phyloP scores from a whole-genome alignment of 2,329 filamentous ascomycete genomes.

The Neopestalotiopsis clavispora region DNA sequence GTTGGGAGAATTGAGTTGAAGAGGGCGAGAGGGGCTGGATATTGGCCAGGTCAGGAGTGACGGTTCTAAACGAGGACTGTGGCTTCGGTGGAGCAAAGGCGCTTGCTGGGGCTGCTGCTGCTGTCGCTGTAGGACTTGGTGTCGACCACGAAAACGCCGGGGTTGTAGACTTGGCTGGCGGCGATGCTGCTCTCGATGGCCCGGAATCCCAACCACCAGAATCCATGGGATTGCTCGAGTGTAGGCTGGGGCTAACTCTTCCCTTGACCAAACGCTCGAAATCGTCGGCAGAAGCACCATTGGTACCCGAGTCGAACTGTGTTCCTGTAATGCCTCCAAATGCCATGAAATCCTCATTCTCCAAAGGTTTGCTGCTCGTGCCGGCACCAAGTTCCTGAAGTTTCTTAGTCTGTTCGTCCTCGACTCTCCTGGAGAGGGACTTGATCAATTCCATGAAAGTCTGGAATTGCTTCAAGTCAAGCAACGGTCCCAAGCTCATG shows the following conservation, averaged over 20 bases:
- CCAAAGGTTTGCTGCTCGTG: constrained; percentile 51
- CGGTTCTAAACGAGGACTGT: constrained; percentile 55
- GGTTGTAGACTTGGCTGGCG: constrained; percentile 42
- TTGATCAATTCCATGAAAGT: constrained; percentile 90
- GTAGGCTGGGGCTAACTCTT: constrained; percentile 45
- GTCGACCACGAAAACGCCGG: constrained; percentile 70
- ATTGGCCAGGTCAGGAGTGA: constrained; percentile 62
- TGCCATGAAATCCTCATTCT: constrained; percentile 71
- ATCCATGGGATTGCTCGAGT: constrained; percentile 46
- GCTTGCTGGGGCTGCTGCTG: constrained; percentile 34
- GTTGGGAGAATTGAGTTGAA: constrained; percentile 67
- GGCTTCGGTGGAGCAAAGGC: constrained; percentile 39
- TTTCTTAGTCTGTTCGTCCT: constrained; percentile 87
- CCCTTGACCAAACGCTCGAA: constrained; percentile 93
- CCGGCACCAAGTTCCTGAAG: constrained; percentile 79
- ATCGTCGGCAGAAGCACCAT: constrained; percentile 67
- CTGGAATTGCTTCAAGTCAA: constrained; percentile 88
- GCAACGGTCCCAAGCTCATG: constrained; percentile 87
- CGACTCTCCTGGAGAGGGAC: constrained; percentile 76
- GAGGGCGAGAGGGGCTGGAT: constrained; percentile 63
- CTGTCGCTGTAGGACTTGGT: constrained; percentile 48
- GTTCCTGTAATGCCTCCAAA: constrained; percentile 72
- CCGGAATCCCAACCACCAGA: constrained; percentile 53
- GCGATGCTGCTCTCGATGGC: constrained; percentile 35
- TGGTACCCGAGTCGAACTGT: constrained; percentile 52